Evolutionary conservation across 2,329 filamentous ascomycete genomes (phyloP), one percentile per base, ranked within the genome.

Genomic region (Zymoseptoria pseudotritici): DNA sequence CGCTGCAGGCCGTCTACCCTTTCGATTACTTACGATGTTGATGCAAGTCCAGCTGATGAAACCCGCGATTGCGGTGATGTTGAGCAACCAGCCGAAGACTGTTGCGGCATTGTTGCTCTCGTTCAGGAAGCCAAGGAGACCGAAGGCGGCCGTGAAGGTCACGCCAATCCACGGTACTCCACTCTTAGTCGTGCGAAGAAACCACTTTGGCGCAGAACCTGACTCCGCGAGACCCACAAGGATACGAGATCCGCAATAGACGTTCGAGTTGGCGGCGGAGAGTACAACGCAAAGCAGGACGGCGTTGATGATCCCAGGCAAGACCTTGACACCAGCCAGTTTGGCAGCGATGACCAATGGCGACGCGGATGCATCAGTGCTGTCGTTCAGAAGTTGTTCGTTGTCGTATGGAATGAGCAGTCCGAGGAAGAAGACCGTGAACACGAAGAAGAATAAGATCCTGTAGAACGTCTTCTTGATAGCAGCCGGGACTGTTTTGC

Each of bases 151-250:
- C 0, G 89, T 87, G 26, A 86, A 73, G 1, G 73, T 64, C 49
- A 93, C 88, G 69, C 86, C 89, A 74, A 88, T 90, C 63, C 91
- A 81, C 0, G 90, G 90, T 0, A 94, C 86, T 53, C 88, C 88
- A 10, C 76, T 77, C 63, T 76, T 78, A 13, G 81, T 87, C 63
- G 80, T 84, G 69, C 82, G 80, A 62, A 78, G 78, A 31, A 88
- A 77, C 67, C 86, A 70, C 29, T 72, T 74, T 0, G 81, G 81
- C 0, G 82, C 81, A 22, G 77, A 76, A 17, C 79, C 78, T 57
- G 82, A 87, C 49, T 88, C 80, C 0, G 86, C 86, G 1, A 90
- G 75, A 1, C 86, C 86, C 62, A 86, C 88, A 1, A 90, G 77
- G 36, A 85, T 86, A 42, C 87, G 82, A 5, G 85, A 87, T 0